Base-by-base conservation (phyloP, 2,329 filamentous ascomycete genomes). In the Fusarium clavum region DNA sequence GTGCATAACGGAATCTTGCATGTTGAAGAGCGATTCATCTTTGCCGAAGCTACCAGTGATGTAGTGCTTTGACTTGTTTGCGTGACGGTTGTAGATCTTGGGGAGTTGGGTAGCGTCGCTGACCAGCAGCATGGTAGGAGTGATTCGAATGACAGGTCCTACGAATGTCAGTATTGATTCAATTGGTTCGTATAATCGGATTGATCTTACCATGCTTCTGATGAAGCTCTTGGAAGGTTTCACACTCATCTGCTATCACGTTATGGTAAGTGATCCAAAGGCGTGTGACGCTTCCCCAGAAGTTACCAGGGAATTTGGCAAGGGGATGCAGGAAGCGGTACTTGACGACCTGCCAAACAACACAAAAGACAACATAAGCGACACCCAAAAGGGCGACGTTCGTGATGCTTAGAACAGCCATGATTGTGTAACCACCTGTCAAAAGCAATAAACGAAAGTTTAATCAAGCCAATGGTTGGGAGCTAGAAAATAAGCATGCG, bases 31-130 rank as follows among this genome's bases (percentile, higher is more conserved):
- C 2, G 81, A 83, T 63, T 88, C 87, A 7, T 80, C 83, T 58
- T 85, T 82, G 18, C 87, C 87, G 68, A 89, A 88, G 25, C 81
- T 85, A 22, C 86, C 87, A 0, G 86, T 85, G 61, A 88, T 86
- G 73, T 89, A 90, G 75, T 88, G 84, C 51, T 86, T 81, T 2
- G 85, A 85, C 73, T 90, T 90, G 77, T 87, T 81, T 8, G 84
- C 86, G 66, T 85, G 80, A 24, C 86, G 83, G 55, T 82, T 80
- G 77, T 89, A 90, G 27, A 90, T 84, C 16, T 83, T 81, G 0
- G 87, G 87, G 4, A 90, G 80, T 72, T 86, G 84, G 2, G 80
- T 84, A 0, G 87, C 82, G 14, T 76, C 74, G n/a, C 69, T 75
- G 40, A 76, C 59, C 6, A 76, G 68, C 8, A 74, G 54, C 71